Evolutionary conservation across 371 early-diverging fungal genomes (phyloP).

Genomic region (Chytridium lagenaria): DNA sequence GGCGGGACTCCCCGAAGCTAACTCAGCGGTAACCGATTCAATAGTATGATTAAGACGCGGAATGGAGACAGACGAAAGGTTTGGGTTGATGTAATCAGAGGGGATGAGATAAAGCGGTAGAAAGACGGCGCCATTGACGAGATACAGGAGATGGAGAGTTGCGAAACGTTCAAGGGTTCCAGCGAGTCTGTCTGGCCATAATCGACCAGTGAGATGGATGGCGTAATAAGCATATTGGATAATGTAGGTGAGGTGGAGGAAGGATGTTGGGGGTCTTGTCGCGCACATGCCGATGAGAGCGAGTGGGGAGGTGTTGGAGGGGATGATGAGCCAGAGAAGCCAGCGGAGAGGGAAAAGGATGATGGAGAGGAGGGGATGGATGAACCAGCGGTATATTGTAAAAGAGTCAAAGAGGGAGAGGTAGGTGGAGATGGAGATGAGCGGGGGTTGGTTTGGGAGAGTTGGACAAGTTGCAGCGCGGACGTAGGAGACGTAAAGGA

Average conservation of each 20-base stretch:
- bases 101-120: constrained; percentile 16
- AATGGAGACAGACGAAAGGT: background rate
- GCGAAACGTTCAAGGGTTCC: background rate
- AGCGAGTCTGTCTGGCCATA: constrained; percentile 2
- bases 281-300: constrained; percentile 3
- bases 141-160: constrained; percentile 1
- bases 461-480: constrained; percentile 1
- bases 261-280: background rate
- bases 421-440: background rate
- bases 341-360: background rate
- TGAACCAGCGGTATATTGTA: background rate
- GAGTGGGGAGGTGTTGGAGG: background rate
- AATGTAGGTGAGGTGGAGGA: constrained; percentile 4
- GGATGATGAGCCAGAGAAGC: background rate
- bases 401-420: background rate
- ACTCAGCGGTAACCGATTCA: background rate
- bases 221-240: constrained; percentile 13
- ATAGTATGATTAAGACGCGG: background rate
- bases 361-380: background rate
- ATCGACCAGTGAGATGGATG: background rate
- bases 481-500: constrained; percentile 16
- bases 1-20: no score
- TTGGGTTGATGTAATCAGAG: background rate
- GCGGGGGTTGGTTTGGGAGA: background rate
- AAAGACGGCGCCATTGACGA: constrained; percentile 19